These are phyloP conservation scores for Mycena haematopus DNA, from an alignment of 768 basidiomycete genomes.

Conservation along the genomic window DNA sequence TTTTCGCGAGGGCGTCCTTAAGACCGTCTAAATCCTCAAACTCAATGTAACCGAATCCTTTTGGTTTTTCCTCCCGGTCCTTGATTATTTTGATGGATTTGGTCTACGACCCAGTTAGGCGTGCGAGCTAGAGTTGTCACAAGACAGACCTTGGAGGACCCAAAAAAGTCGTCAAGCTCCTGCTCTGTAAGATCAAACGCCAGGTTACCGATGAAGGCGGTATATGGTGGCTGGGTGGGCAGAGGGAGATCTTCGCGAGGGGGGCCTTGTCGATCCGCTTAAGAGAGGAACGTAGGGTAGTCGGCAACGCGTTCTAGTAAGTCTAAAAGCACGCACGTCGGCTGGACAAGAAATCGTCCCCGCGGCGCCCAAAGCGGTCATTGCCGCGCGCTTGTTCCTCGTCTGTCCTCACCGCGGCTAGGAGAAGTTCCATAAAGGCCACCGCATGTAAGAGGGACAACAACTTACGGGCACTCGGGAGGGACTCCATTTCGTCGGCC, in stretches of 20 bases:
- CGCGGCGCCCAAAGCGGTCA: constrained; percentile 59
- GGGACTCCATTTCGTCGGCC: constrained; percentile 97
- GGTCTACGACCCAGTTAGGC: constrained; percentile 48
- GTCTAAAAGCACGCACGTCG: constrained; percentile 55
- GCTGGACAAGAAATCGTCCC: constrained; percentile 68
- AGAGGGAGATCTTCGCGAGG: constrained; percentile 92
- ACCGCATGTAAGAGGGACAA: background rate
- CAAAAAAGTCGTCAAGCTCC: constrained; percentile 85
- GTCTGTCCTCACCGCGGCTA: constrained; percentile 74
- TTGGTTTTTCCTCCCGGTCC: constrained; percentile 92
- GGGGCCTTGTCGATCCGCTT: constrained; percentile 65
- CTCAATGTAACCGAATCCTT: constrained; percentile 98
- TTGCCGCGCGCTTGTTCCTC: constrained; percentile 62
- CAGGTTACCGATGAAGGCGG: constrained; percentile 96
- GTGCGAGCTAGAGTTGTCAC: background rate
- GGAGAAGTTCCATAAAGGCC: constrained; percentile 28
- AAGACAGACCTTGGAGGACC: constrained; percentile 58
- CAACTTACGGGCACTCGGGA: constrained; percentile 91
- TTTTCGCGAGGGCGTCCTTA: constrained; percentile 80
- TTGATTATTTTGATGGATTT: constrained; percentile 92
- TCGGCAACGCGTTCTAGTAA: constrained; percentile 19
- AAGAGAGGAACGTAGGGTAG: constrained; percentile 10
- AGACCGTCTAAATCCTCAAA: constrained; percentile 87
- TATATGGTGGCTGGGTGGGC: constrained; percentile 94
- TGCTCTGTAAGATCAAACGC: constrained; percentile 89